A percentile compares a stretch with the other conserved stretches of the same genome.
phyloP scores from a whole-genome alignment of 768 basidiomycete genomes.

The Hypsizygus marmoreus region DNA sequence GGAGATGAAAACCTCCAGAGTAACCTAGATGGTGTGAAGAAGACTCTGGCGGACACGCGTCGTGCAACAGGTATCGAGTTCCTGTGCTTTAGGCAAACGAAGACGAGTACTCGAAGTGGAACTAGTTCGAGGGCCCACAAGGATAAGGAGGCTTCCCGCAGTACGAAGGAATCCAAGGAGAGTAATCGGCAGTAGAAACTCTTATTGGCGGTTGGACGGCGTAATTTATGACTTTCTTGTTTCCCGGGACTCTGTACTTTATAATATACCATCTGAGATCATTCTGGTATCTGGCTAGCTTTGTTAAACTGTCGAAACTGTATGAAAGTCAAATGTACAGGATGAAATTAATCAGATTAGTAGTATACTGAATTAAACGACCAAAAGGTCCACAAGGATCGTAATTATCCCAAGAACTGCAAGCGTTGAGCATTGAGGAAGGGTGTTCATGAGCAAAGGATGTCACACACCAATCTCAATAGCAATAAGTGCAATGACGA shows the following conservation, averaged over 20 bases:
- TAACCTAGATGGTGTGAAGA: slow-evolving; percentile 90
- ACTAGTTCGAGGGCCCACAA: slow-evolving; percentile 15
- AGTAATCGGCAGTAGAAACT: slow-evolving; percentile 2
- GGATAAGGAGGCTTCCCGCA: slow-evolving; percentile 20
- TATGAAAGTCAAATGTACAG: no score
- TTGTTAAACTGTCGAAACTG: no score
- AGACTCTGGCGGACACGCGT: slow-evolving; percentile 83
- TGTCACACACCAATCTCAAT: slow-evolving; percentile 74
- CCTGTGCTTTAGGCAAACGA: slow-evolving; percentile 85
- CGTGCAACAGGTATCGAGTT: slow-evolving; percentile 94
- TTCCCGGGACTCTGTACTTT: slow-evolving; percentile 2
- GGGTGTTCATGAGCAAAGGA: slow-evolving; percentile 3
- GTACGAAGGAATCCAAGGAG: slow-evolving; percentile 21
- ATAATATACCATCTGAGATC: slow-evolving; percentile 4
- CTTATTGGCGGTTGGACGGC: neutral
- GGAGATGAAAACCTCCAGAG: slow-evolving; percentile 86
- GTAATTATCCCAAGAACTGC: slow-evolving; percentile 75
- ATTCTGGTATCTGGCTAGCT: no score
- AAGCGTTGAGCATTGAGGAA: slow-evolving; percentile 1
- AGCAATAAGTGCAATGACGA: slow-evolving; percentile 88
- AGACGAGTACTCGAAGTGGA: slow-evolving; percentile 35
- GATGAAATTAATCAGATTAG: no score
- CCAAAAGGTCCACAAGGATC: neutral
- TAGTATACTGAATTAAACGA: no score
- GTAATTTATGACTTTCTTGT: neutral